Evolutionary conservation across 768 basidiomycete genomes (phyloP).

Genomic region (Boletus vermiculosoides): DNA sequence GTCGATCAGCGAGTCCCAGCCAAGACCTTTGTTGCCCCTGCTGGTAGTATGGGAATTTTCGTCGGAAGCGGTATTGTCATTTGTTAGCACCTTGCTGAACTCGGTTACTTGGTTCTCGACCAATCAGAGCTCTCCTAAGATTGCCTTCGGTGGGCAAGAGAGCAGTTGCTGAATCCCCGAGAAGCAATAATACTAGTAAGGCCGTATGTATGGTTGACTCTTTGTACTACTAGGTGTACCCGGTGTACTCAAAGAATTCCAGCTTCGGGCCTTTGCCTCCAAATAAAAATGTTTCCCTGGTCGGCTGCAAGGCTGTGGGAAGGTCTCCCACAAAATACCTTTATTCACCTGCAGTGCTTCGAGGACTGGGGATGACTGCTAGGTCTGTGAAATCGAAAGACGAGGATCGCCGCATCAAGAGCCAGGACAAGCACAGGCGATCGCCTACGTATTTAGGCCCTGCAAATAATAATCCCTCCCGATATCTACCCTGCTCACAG

Average conservation of each 20-base stretch:
- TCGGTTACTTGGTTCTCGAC: background rate
- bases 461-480: background rate
- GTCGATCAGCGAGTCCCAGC: background rate
- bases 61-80: too few relatives aligned
- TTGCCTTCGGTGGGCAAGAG: background rate
- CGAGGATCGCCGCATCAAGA: too few relatives aligned
- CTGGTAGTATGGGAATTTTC: too few relatives aligned
- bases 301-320: too few relatives aligned
- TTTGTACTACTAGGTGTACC: background rate
- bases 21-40: too few relatives aligned
- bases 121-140: background rate
- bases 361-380: background rate
- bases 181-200: background rate
- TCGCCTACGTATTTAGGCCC: background rate
- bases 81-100: too few relatives aligned
- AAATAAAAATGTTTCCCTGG: background rate
- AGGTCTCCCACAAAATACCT: background rate
- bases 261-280: background rate
- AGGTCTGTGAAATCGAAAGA: background rate
- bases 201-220: background rate
- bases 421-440: background rate
- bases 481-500: background rate
- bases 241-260: background rate
- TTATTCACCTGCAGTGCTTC: background rate
- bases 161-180: background rate